phyloP scores from a whole-genome alignment of 2,329 filamentous ascomycete genomes.

The Dactylonectria estremocensis region DNA sequence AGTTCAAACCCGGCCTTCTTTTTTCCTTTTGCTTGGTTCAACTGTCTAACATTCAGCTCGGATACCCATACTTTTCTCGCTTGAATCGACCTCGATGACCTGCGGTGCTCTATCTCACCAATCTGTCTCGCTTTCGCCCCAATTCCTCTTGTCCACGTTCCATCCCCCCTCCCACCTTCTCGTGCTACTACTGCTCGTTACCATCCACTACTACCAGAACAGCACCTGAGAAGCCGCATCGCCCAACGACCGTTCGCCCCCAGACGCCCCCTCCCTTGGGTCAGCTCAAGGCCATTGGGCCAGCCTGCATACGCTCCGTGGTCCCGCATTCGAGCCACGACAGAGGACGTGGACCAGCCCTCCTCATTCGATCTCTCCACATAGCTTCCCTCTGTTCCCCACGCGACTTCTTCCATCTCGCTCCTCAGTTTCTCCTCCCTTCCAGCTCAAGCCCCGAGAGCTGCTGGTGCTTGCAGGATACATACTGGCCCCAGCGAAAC shows the following conservation, averaged over 20 bases:
- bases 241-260: conserved; percentile 49
- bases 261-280: conserved; percentile 49
- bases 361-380: conserved; percentile 55
- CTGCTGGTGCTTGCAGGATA: conserved; percentile 54
- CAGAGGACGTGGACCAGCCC: conserved; percentile 52
- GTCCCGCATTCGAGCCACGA: conserved; percentile 60
- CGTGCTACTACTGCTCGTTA: conserved; percentile 45
- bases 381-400: conserved; percentile 53
- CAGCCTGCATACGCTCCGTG: conserved; percentile 55
- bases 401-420: conserved; percentile 53
- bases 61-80: conserved; percentile 14
- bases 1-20: conserved; percentile 35
- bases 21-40: conserved; percentile 41
- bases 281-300: conserved; percentile 53
- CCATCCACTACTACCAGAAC: conserved; percentile 46
- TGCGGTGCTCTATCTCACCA: conserved; percentile 30
- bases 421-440: conserved; percentile 52
- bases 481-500: conserved; percentile 52
- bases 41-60: conserved; percentile 20
- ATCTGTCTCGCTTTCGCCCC: conserved; percentile 35
- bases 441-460: conserved; percentile 50
- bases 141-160: conserved; percentile 42
- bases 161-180: conserved; percentile 45
- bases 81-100: conserved; percentile 11
- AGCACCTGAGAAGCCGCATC: conserved; percentile 49